These are phyloP conservation scores for Phoma sp. DNA, from an alignment of 2,329 filamentous ascomycete species.

Conservation along the genomic window DNA sequence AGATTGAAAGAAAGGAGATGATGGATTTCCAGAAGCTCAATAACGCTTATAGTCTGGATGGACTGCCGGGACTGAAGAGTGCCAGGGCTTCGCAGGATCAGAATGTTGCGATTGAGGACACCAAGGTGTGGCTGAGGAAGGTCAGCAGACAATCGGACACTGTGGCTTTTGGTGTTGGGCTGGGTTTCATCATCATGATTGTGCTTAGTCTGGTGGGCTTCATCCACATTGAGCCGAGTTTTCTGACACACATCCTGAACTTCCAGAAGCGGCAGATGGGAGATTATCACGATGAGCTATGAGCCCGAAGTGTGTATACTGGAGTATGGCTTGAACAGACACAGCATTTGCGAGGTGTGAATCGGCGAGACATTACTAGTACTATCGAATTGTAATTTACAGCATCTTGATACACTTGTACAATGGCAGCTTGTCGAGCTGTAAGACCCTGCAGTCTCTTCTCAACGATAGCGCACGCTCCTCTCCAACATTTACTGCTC, in stretches of 20 bases:
- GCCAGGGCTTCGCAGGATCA: conserved; percentile 59
- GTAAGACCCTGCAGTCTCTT: not conserved
- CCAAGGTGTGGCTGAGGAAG: conserved; percentile 35
- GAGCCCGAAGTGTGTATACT: not conserved
- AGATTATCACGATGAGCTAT: conserved; percentile 7
- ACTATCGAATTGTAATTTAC: conserved; percentile 3
- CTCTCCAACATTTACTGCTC: not conserved
- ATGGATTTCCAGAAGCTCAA: conserved; percentile 64
- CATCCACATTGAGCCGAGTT: conserved; percentile 24
- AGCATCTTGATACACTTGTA: not conserved
- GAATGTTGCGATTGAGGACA: conserved; percentile 55
- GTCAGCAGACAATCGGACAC: conserved; percentile 37
- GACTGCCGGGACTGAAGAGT: conserved; percentile 38
- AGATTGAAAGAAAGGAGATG: conserved; percentile 59
- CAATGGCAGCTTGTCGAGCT: not conserved
- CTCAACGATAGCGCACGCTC: not conserved
- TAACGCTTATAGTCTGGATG: conserved; percentile 54
- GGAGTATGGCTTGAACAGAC: no score
- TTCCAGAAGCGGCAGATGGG: conserved; percentile 36
- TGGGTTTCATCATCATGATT: conserved; percentile 33
- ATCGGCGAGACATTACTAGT: not conserved
- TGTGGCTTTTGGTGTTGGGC: conserved; percentile 24
- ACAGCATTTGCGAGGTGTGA: not conserved
- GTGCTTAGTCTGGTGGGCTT: conserved; percentile 25
- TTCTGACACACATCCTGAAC: conserved; percentile 31